These are phyloP conservation scores for Ascochyta rabiei DNA, from an alignment of 2,329 filamentous ascomycete species.

Conservation along the genomic window DNA sequence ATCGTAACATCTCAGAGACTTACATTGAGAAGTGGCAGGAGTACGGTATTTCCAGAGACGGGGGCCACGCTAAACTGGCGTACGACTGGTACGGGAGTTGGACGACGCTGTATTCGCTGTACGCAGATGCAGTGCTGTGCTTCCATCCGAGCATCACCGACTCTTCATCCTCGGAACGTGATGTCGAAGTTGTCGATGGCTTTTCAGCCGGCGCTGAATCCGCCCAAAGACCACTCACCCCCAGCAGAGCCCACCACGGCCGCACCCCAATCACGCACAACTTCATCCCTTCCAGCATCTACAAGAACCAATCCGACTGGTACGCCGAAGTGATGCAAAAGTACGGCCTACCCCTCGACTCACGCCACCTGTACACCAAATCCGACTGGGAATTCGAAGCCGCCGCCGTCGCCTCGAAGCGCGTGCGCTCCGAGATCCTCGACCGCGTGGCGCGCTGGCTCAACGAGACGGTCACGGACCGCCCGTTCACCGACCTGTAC, in stretches of 20 bases:
- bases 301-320: conserved; percentile 80
- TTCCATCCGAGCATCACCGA: conserved; percentile 68
- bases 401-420: conserved; percentile 74
- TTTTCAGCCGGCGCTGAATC: conserved; percentile 15
- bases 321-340: conserved; percentile 79
- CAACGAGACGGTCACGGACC: conserved; percentile 78
- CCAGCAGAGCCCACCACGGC: conserved; percentile 16
- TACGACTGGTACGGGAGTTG: conserved; percentile 83
- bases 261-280: conserved; percentile 44
- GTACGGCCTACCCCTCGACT: conserved; percentile 83
- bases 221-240: conserved; percentile 30
- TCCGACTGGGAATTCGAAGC: conserved; percentile 93
- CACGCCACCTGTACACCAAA: conserved; percentile 82
- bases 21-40: conserved; percentile 77
- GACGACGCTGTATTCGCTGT: conserved; percentile 87
- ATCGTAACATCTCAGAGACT: conserved; percentile 65
- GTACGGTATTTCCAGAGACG: conserved; percentile 71
- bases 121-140: conserved; percentile 78
- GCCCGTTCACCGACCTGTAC: conserved; percentile 82
- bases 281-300: conserved; percentile 78
- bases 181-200: not conserved
- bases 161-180: conserved; percentile 12
- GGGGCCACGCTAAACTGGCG: conserved; percentile 75
- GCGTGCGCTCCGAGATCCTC: conserved; percentile 73
- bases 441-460: conserved; percentile 79